These are phyloP conservation scores for Porpolomopsis calyptriformis DNA, from an alignment of 768 basidiomycete genomes.

Conservation along the genomic window DNA sequence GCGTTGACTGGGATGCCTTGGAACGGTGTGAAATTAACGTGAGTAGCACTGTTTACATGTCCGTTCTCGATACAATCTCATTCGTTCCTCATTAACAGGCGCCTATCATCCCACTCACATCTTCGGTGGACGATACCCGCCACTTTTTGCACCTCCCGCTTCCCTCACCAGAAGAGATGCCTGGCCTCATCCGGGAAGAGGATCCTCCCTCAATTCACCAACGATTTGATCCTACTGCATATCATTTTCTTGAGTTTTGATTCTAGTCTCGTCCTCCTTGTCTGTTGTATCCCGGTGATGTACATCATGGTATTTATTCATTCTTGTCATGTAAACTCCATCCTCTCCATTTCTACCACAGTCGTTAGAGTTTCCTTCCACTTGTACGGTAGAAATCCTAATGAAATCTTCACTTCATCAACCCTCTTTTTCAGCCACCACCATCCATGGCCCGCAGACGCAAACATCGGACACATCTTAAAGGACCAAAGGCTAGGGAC, in stretches of 20 bases:
- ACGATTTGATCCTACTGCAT: slow-evolving; percentile 55
- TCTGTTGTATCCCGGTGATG: slow-evolving; percentile 22
- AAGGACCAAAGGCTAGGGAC: slow-evolving; percentile 35
- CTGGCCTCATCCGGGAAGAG: slow-evolving; percentile 62
- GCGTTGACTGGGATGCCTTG: slow-evolving; percentile 85
- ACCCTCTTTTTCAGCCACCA: not conserved
- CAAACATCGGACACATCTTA: slow-evolving; percentile 77
- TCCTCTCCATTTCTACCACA: no score
- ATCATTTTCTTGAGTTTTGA: slow-evolving; percentile 72
- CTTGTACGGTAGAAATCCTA: no score
- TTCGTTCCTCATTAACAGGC: slow-evolving; percentile 37
- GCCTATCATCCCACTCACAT: slow-evolving; percentile 75
- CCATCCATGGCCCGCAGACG: slow-evolving; percentile 57
- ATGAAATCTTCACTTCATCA: no score
- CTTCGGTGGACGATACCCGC: slow-evolving; percentile 72
- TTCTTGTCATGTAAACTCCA: no score
- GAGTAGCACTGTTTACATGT: slow-evolving; percentile 17
- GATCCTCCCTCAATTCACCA: slow-evolving; percentile 46
- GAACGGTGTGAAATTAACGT: slow-evolving; percentile 82
- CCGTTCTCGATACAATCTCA: not conserved
- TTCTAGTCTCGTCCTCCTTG: slow-evolving; percentile 1
- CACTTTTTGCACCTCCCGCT: slow-evolving; percentile 76
- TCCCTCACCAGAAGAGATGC: slow-evolving; percentile 70
- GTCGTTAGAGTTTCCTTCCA: no score
- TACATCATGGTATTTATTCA: slow-evolving; percentile 68